Conservation (phyloP, 2,329 filamentous ascomycete species). For the Neonectria punicea region DNA sequence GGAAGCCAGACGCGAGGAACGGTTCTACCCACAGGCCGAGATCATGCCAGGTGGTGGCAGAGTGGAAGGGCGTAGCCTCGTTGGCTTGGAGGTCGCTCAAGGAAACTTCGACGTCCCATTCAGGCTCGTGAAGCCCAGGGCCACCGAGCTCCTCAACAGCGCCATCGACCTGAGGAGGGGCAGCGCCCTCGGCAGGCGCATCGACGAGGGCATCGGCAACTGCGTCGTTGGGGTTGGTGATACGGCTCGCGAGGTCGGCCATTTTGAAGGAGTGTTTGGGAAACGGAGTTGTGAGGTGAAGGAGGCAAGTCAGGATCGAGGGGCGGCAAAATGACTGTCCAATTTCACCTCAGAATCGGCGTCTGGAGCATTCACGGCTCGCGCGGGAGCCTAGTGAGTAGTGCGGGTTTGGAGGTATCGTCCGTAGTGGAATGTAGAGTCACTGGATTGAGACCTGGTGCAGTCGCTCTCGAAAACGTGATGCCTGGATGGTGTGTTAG, state of each 20-base stretch:
- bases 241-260: constrained; percentile 63
- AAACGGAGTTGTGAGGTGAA: constrained; percentile 13
- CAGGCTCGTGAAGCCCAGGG: constrained; percentile 73
- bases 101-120: constrained; percentile 92
- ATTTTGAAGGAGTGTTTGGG: constrained; percentile 44
- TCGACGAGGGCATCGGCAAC: constrained; percentile 34
- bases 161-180: constrained; percentile 52
- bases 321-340: constrained; percentile 14
- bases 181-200: constrained; percentile 31
- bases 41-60: constrained; percentile 84
- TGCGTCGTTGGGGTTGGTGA: constrained; percentile 56
- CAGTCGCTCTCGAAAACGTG: not conserved
- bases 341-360: constrained; percentile 27
- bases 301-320: constrained; percentile 26
- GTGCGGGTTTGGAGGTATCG: not conserved
- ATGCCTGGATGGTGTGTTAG: constrained; percentile 21
- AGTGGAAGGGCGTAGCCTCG: constrained; percentile 87
- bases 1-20: not conserved
- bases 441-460: not conserved
- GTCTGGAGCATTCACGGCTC: constrained; percentile 20
- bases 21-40: constrained; percentile 74
- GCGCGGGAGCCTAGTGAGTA: constrained; percentile 13
- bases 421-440: not conserved
- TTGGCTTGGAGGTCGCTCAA: constrained; percentile 90
- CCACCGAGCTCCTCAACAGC: constrained; percentile 53